Evolutionary conservation across 2,329 filamentous ascomycete genomes (phyloP).

Genomic region (Mycosphaerelloides madeirae): DNA sequence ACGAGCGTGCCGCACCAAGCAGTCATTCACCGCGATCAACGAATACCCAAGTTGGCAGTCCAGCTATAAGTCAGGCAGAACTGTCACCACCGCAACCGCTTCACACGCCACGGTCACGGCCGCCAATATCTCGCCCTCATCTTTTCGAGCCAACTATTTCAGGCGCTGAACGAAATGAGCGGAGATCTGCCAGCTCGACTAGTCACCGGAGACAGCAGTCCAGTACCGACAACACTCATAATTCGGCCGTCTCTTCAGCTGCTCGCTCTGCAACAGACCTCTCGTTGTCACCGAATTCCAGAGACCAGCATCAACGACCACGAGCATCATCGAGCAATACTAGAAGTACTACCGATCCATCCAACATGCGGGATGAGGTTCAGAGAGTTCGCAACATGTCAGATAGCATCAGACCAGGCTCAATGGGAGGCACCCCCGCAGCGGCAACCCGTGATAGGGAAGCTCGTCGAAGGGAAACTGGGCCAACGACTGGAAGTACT

Average conservation of each 20-base stretch:
- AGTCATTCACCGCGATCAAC: slow-evolving; percentile 6
- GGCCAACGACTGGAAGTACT: neutral
- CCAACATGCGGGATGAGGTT: slow-evolving; percentile 18
- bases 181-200: slow-evolving; percentile 42
- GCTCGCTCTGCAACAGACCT: slow-evolving; percentile 65
- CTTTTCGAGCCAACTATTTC: slow-evolving; percentile 39
- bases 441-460: slow-evolving; percentile 10
- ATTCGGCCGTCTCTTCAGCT: slow-evolving; percentile 43
- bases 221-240: slow-evolving; percentile 39
- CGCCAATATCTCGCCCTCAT: slow-evolving; percentile 45
- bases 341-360: slow-evolving; percentile 42
- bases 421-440: neutral
- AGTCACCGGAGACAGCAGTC: slow-evolving; percentile 24
- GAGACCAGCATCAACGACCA: slow-evolving; percentile 22
- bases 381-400: slow-evolving; percentile 19
- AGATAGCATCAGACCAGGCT: slow-evolving; percentile 8
- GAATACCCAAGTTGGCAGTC: slow-evolving; percentile 1
- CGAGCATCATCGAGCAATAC: slow-evolving; percentile 39
- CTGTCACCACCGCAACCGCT: slow-evolving; percentile 28
- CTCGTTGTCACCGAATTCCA: slow-evolving; percentile 31
- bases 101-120: slow-evolving; percentile 24
- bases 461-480: slow-evolving; percentile 4
- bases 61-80: slow-evolving; percentile 4
- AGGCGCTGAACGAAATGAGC: slow-evolving; percentile 29
- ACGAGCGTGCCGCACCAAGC: slow-evolving; percentile 5